Evolutionary conservation across 176 grass and related monocot species (phyloP).

Genomic region (Triticum turgidum): DNA sequence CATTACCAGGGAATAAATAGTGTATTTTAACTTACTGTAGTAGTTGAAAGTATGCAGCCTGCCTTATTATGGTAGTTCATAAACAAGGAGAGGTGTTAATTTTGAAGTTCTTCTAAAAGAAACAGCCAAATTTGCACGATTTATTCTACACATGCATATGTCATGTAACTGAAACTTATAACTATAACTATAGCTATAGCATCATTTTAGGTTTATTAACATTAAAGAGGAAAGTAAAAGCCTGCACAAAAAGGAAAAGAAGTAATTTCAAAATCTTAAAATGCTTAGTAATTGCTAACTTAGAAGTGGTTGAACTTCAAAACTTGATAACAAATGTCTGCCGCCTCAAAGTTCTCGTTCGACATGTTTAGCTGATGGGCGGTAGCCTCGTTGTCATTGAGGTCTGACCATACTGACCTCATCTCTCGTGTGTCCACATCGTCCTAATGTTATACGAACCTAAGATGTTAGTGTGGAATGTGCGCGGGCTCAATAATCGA

Average conservation of each 20-base stretch:
- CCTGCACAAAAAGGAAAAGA: not conserved
- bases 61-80: not conserved
- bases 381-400: too few species aligned
- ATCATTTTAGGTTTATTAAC: not conserved
- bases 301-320: too few species aligned
- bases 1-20: conserved; percentile 5
- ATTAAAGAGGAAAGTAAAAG: not conserved
- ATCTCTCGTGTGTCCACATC: too few species aligned
- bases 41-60: not conserved
- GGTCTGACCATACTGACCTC: too few species aligned
- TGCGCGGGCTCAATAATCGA: too few species aligned
- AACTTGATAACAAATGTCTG: too few species aligned
- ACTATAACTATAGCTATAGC: not conserved
- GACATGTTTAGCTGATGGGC: too few species aligned
- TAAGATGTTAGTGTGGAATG: too few species aligned
- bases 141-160: not conserved
- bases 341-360: too few species aligned
- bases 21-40: not conserved
- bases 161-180: not conserved
- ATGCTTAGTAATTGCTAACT: too few species aligned
- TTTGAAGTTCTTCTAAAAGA: not conserved
- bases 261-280: not conserved
- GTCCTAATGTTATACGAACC: too few species aligned
- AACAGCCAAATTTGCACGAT: not conserved
- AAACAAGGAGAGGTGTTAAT: not conserved